These are phyloP conservation scores for Mrakia hoshinonis DNA, from an alignment of 768 basidiomycete genomes.

Conservation along the genomic window DNA sequence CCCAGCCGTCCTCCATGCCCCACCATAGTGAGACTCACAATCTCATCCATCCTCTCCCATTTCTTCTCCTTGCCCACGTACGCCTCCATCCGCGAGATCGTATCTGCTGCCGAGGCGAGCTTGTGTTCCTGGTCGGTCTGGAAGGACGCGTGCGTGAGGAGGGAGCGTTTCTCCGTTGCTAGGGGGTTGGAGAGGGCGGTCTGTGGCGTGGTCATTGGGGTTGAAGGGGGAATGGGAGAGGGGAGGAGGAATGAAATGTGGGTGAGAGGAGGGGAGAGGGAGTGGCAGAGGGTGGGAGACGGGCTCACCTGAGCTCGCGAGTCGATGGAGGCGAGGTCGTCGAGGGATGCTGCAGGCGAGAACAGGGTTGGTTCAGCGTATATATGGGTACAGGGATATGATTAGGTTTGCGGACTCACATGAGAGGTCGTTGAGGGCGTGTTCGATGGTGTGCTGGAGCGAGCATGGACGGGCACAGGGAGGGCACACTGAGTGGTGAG, in stretches of 20 bases:
- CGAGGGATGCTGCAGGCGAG: not conserved
- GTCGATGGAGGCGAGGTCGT: not conserved
- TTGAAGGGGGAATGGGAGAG: not conserved
- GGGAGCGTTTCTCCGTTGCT: too few relatives aligned
- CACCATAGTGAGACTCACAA: not conserved
- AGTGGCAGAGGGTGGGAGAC: not conserved
- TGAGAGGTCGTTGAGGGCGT: not conserved
- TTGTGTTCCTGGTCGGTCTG: not conserved
- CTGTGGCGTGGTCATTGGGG: too few relatives aligned
- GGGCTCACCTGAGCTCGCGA: not conserved
- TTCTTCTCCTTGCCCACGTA: not conserved
- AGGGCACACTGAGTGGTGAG: too few relatives aligned
- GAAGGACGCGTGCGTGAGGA: too few relatives aligned
- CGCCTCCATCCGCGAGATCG: not conserved
- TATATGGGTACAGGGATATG: too few relatives aligned
- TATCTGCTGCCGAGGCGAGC: not conserved
- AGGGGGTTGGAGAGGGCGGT: too few relatives aligned
- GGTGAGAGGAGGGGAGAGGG: not conserved
- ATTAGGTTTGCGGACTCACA: not conserved
- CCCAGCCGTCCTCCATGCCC: too few relatives aligned
- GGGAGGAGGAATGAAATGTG: not conserved
- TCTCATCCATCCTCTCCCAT: not conserved
- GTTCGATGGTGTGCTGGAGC: conserved; percentile 9
- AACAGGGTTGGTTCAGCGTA: not conserved
- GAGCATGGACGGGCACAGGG: not conserved